Conservation (phyloP, 2,329 filamentous ascomycete genomes). For the Pseudogymnoascus sp. region DNA sequence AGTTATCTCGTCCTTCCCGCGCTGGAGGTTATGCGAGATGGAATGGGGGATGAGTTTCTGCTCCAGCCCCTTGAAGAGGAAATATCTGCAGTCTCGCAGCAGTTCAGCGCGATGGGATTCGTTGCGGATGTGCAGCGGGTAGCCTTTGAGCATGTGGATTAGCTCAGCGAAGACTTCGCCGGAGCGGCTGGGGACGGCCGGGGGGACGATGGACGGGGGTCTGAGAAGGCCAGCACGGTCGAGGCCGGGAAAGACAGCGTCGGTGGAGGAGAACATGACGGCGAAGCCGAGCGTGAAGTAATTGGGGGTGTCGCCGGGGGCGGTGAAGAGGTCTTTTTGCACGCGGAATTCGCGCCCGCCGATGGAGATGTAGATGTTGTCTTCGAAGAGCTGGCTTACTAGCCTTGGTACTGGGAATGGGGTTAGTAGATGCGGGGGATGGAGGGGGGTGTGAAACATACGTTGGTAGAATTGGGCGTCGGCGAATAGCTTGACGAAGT, state of each 20-base stretch:
- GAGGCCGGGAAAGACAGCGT: conserved; percentile 79
- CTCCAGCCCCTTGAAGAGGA: conserved; percentile 85
- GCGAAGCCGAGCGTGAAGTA: conserved; percentile 91
- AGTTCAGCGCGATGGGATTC: conserved; percentile 72
- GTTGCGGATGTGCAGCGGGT: conserved; percentile 69
- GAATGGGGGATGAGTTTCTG: conserved; percentile 75
- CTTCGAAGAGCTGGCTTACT: conserved; percentile 84
- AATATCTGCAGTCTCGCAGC: conserved; percentile 82
- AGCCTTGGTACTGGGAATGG: conserved; percentile 67
- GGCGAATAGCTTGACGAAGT: conserved; percentile 88
- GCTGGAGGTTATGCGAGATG: conserved; percentile 67
- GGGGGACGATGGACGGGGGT: conserved; percentile 79
- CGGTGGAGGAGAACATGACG: conserved; percentile 75
- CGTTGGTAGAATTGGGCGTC: conserved; percentile 92
- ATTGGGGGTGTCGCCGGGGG: conserved; percentile 86
- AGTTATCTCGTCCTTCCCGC: conserved; percentile 66
- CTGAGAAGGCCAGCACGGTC: no score
- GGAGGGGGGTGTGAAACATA: no score
- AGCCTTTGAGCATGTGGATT: conserved; percentile 74
- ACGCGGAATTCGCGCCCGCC: conserved; percentile 84
- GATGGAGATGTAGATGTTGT: conserved; percentile 87
- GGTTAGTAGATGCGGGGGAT: neutral
- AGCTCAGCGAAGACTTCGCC: conserved; percentile 82
- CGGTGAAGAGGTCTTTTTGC: conserved; percentile 77
- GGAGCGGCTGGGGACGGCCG: conserved; percentile 71